Percentiles rank a stretch among this genome's conserved stretches.
phyloP scores from a whole-genome alignment of 495 filamentous ascomycete species.

The Bombardia bombarda region DNA sequence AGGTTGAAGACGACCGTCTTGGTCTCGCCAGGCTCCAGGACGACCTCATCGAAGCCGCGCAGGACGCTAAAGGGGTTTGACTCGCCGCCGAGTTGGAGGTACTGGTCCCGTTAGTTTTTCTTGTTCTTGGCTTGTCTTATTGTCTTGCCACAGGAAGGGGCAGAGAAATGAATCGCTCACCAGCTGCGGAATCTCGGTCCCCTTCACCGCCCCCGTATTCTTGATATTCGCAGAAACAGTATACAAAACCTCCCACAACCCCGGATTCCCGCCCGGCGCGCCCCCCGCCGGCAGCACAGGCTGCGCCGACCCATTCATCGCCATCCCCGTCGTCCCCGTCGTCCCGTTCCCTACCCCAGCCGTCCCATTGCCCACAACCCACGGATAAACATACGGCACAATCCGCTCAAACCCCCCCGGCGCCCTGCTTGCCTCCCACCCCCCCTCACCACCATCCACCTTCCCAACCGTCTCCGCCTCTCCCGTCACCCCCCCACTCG shows the following conservation, averaged over 20 bases:
- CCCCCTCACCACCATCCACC: too few relatives aligned
- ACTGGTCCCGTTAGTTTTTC: too few relatives aligned
- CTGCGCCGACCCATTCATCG: constrained; percentile 59
- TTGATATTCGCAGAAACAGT: constrained; percentile 37
- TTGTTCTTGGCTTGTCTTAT: constrained; percentile 36
- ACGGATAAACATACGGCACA: constrained; percentile 31
- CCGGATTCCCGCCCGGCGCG: constrained; percentile 71
- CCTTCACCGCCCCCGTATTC: constrained; percentile 45
- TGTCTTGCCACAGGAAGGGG: constrained; percentile 1
- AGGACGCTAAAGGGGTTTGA: constrained; percentile 66
- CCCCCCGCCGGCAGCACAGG: constrained; percentile 57
- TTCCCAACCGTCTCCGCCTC: too few relatives aligned
- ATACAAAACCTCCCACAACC: constrained; percentile 36
- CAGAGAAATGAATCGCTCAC: constrained; percentile 26
- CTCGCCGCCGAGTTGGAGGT: constrained; percentile 48
- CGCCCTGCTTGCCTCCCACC: too few relatives aligned
- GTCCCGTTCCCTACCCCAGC: constrained; percentile 17
- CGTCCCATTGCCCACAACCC: constrained; percentile 17
- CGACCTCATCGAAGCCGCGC: constrained; percentile 71
- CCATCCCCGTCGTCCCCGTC: constrained; percentile 43
- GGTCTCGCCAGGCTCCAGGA: constrained; percentile 48
- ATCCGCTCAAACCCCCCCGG: constrained; percentile 34
- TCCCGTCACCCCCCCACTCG: too few relatives aligned
- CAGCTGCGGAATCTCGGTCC: constrained; percentile 53
- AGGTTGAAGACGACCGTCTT: constrained; percentile 57